A percentile compares a stretch with the other conserved stretches of the same genome.
Conservation (phyloP, 2,329 filamentous ascomycete species). For the Colletotrichum falcatum region DNA sequence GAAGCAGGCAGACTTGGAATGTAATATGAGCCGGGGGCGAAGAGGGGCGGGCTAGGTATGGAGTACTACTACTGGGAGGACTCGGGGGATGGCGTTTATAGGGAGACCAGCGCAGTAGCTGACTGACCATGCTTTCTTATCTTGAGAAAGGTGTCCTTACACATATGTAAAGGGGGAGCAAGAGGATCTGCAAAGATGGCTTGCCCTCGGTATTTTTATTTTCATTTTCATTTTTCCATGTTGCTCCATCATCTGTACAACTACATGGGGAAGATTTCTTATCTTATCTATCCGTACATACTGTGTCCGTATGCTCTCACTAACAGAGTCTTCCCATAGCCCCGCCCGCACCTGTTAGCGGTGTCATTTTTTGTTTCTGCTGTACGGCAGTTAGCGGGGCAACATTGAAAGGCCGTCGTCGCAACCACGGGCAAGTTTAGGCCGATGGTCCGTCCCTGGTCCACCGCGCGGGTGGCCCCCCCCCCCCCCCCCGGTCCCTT, state of each 20-base stretch:
- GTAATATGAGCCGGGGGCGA: neutral
- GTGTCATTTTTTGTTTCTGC: conserved; percentile 7
- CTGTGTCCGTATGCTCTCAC: conserved; percentile 6
- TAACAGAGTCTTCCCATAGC: conserved; percentile 28
- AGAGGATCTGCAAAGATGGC: conserved; percentile 24
- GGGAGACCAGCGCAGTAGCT: conserved; percentile 3
- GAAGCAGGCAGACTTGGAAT: neutral
- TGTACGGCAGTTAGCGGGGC: neutral
- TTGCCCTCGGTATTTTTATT: conserved; percentile 28
- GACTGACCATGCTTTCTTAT: conserved; percentile 21
- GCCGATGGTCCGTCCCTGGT: conserved; percentile 12
- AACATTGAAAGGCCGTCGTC: neutral
- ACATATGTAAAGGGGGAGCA: conserved; percentile 5
- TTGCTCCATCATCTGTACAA: neutral
- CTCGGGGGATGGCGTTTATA: conserved; percentile 34
- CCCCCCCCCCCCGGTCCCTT: neutral
- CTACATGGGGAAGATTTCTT: neutral
- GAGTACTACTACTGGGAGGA: conserved; percentile 18
- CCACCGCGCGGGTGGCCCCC: neutral
- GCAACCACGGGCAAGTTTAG: conserved; percentile 30
- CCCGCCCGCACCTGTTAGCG: conserved; percentile 28
- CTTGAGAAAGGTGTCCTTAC: conserved; percentile 32
- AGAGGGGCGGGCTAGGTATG: neutral
- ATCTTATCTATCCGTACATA: neutral
- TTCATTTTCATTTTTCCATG: neutral